Base-by-base conservation (phyloP, 495 filamentous ascomycete genomes). In the Annulohypoxylon nitens region DNA sequence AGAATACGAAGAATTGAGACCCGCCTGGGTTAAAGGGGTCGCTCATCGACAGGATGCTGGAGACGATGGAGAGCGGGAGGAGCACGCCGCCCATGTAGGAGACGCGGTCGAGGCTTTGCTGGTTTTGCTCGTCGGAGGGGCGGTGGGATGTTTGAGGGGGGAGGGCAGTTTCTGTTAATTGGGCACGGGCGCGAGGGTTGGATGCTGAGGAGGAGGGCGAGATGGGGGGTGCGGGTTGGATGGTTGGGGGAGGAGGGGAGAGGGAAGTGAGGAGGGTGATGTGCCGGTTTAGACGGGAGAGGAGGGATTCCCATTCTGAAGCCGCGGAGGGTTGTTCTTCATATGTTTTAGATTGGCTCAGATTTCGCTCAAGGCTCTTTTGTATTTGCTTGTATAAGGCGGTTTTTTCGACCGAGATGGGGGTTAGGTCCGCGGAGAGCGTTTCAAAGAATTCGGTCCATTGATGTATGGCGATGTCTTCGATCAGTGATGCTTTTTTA, bases 81-180 rank as follows among this genome's bases (percentile, higher is more conserved):
- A 84, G 75, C 2, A 84, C 69, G 0, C 82, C 82, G 67, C 81
- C 82, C 58, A 84, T 74, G 72, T 84, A 84, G 20, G 76, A 75
- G 4, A 84, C 76, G 7, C 82, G 81, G 76, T 83, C 80, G 5
- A 83, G 74, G 6, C 77, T 77, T 20, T 79, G 80, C 53, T 80
- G 73, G 70, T 81, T 77, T 66, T 76, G 74, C 34, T 81, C 78
- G 36, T 14, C 16, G 43, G 41, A 25, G 9, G 41, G 34, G 33
- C 8, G n/a, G 50, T 37, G 51, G 59, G 47, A 16, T 25, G 39
- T 48, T n/a, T 43, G 47, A 2, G 64, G 48, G 16, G 20, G 45
- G 9, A 57, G 33, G 20, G 6, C 33, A 34, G 60, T 36, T 62
- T 16, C 12, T 33, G 71, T 43, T 5, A 37, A 33, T 20, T 58